Conservation (phyloP, 202 grass and related monocot species). For the Schoenoplectus tabernaemontani region DNA sequence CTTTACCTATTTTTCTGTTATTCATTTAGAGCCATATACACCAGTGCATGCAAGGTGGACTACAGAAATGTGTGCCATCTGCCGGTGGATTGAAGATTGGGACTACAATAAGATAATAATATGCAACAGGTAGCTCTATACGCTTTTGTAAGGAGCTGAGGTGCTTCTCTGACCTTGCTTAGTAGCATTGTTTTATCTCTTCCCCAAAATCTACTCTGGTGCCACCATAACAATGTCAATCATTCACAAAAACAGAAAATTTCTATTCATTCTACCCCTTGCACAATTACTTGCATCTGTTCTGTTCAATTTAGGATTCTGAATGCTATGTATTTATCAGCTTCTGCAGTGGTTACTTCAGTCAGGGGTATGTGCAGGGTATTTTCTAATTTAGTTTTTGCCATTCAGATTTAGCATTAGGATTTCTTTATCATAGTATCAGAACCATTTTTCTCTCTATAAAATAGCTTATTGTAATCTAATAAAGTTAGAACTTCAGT, state of each 20-base stretch:
- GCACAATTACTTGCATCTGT: background rate
- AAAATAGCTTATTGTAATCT: background rate
- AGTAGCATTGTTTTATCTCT: background rate
- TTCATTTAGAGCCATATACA: slow-evolving; percentile 50
- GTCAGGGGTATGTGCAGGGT: background rate
- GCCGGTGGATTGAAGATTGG: slow-evolving; percentile 98
- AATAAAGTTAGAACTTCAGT: background rate
- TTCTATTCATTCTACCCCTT: background rate
- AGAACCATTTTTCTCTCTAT: background rate
- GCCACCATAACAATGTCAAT: background rate
- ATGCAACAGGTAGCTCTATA: slow-evolving; percentile 74
- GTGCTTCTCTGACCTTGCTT: background rate
- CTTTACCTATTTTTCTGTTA: background rate
- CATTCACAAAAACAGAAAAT: background rate
- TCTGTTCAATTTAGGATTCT: background rate
- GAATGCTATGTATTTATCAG: background rate
- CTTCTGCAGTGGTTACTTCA: background rate
- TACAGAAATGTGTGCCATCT: slow-evolving; percentile 92
- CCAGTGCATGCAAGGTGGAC: slow-evolving; percentile 86
- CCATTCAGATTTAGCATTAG: background rate
- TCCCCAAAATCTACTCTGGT: background rate
- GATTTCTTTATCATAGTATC: background rate
- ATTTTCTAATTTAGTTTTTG: background rate
- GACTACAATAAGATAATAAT: slow-evolving; percentile 99
- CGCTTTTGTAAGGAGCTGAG: background rate